phyloP scores from a whole-genome alignment of 495 filamentous ascomycete species.

The Aspergillus cavernicola region DNA sequence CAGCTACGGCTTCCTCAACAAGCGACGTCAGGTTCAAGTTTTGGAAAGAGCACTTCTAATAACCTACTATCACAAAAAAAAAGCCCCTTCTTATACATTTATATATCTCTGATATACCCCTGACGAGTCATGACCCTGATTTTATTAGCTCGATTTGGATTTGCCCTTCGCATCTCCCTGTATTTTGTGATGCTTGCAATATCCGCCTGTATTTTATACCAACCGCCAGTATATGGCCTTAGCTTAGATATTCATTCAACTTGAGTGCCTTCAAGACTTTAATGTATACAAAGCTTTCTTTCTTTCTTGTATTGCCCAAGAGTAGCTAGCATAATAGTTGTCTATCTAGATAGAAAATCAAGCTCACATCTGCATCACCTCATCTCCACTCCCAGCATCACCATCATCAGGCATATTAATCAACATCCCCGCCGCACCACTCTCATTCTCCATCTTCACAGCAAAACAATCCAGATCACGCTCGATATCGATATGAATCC shows the following conservation, averaged over 20 bases:
- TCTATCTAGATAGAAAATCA: too few relatives aligned
- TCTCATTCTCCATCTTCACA: conserved; percentile 11
- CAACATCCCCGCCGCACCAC: conserved; percentile 13
- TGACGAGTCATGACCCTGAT: conserved; percentile 18
- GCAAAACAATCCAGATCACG: conserved; percentile 24
- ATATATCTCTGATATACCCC: conserved; percentile 3
- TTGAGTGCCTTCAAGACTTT: neutral
- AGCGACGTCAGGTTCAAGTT: conserved; percentile 90
- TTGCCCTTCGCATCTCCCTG: conserved; percentile 12
- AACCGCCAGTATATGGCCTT: conserved; percentile 1
- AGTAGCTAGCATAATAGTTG: too few relatives aligned
- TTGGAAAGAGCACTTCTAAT: conserved; percentile 91
- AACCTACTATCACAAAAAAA: neutral
- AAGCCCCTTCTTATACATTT: too few relatives aligned
- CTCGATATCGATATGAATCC: conserved; percentile 45
- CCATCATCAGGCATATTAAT: conserved; percentile 30
- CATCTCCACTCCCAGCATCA: conserved; percentile 25
- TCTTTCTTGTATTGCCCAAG: neutral
- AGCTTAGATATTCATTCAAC: neutral
- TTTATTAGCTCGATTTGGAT: conserved; percentile 3
- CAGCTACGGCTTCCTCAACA: conserved; percentile 64
- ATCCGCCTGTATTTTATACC: conserved; percentile 12
- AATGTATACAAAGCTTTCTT: neutral
- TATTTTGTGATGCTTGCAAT: conserved; percentile 17
- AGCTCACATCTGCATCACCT: conserved; percentile 18